Percentiles rank a stretch among this genome's conserved stretches.
These are phyloP conservation scores for Tylopilus balloui DNA, from an alignment of 768 basidiomycete species.

Conservation along the genomic window DNA sequence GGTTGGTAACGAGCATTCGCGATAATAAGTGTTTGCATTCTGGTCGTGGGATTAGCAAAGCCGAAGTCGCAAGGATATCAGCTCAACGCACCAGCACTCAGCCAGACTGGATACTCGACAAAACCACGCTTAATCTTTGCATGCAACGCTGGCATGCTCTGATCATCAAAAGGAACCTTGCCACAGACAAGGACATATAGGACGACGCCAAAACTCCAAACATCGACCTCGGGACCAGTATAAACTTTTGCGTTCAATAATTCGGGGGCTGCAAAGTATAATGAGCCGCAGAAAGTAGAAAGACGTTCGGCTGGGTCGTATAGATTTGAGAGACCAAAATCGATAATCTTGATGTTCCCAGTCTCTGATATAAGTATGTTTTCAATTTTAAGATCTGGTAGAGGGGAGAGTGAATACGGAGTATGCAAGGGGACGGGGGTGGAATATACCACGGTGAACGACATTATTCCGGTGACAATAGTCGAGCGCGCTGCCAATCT, in stretches of 20 bases:
- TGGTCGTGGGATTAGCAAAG: constrained; percentile 29
- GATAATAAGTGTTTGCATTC: constrained; percentile 94
- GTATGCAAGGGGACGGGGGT: neutral
- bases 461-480: constrained; percentile 98
- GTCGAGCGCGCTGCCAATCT: constrained; percentile 93
- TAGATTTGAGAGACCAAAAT: constrained; percentile 96
- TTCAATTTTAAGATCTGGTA: constrained; percentile 92
- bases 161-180: constrained; percentile 98
- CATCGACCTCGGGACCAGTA: constrained; percentile 95
- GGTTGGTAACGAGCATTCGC: constrained; percentile 95
- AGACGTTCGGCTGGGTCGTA: constrained; percentile 80
- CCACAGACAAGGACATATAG: constrained; percentile 97
- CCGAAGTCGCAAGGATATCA: neutral
- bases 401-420: constrained; percentile 2
- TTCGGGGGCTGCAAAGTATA: constrained; percentile 98
- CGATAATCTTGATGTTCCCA: constrained; percentile 99
- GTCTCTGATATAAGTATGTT: constrained; percentile 98
- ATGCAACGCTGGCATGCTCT: constrained; percentile 98
- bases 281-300: constrained; percentile 93
- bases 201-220: constrained; percentile 99
- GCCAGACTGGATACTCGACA: constrained; percentile 97
- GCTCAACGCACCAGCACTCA: constrained; percentile 73
- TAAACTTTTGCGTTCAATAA: constrained; percentile 95
- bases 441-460: constrained; percentile 77
- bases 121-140: constrained; percentile 98